These are phyloP conservation scores for Fonsecaea nubica DNA, from an alignment of 2,329 filamentous ascomycete genomes.

Conservation along the genomic window DNA sequence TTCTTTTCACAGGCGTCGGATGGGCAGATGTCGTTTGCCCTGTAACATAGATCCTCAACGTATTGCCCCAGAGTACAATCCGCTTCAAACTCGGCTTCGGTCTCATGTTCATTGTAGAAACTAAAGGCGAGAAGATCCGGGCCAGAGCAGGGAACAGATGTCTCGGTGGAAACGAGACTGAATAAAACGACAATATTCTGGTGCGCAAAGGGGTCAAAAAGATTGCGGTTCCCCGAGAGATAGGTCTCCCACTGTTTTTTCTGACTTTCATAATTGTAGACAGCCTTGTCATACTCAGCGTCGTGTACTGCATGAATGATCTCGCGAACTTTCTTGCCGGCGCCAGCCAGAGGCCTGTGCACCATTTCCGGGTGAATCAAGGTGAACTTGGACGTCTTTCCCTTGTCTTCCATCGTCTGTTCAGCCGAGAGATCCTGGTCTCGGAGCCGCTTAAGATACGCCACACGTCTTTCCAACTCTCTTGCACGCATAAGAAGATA, in stretches of 20 bases:
- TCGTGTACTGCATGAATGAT: constrained; percentile 94
- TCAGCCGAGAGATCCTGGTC: constrained; percentile 65
- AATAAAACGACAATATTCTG: constrained; percentile 96
- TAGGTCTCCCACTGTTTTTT: constrained; percentile 97
- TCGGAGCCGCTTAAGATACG: constrained; percentile 80
- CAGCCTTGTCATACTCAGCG: constrained; percentile 92
- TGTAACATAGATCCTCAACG: constrained; percentile 84
- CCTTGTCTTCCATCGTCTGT: constrained; percentile 64
- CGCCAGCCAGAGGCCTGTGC: constrained; percentile 77
- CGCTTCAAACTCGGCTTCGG: constrained; percentile 71
- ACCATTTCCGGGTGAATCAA: constrained; percentile 97
- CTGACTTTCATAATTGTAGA: constrained; percentile 92
- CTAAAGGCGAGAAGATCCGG: constrained; percentile 88
- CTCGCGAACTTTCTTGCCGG: constrained; percentile 86
- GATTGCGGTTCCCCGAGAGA: constrained; percentile 81
- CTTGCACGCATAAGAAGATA: constrained; percentile 91
- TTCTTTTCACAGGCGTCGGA: constrained; percentile 84
- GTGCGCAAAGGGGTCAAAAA: constrained; percentile 94
- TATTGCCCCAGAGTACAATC: constrained; percentile 96
- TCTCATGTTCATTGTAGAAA: constrained; percentile 90
- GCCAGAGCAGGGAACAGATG: constrained; percentile 89
- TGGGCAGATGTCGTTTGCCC: constrained; percentile 77
- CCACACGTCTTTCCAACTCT: constrained; percentile 84
- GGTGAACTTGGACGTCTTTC: constrained; percentile 76
- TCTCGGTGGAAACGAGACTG: constrained; percentile 90